phyloP scores from a whole-genome alignment of 2,329 filamentous ascomycete species.

The Cadophora luteo-olivacea region DNA sequence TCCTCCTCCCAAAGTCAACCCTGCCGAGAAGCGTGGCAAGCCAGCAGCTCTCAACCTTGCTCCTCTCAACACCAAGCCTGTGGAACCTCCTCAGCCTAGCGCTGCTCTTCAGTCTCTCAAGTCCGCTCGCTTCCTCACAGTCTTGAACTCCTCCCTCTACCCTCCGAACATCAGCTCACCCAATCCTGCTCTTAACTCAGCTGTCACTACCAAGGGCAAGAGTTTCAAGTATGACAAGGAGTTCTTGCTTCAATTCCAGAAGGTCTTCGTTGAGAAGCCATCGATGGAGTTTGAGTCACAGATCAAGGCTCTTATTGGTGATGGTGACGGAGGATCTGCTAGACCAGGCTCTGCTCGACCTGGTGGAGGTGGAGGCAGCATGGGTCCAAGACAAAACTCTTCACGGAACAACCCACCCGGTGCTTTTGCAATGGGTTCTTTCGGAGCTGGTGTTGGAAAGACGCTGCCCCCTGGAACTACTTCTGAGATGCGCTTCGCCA shows the following conservation, averaged over 20 bases:
- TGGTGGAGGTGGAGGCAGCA: conserved; percentile 49
- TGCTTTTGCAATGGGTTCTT: conserved; percentile 73
- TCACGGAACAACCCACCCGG: conserved; percentile 57
- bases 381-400: conserved; percentile 57
- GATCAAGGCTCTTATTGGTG: conserved; percentile 86
- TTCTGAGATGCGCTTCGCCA: conserved; percentile 76
- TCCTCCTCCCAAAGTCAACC: conserved; percentile 59
- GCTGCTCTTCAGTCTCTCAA: conserved; percentile 93
- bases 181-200: conserved; percentile 87
- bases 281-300: conserved; percentile 92
- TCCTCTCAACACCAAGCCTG: conserved; percentile 78
- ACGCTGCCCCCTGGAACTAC: conserved; percentile 78
- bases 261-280: conserved; percentile 95
- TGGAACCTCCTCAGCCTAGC: conserved; percentile 92
- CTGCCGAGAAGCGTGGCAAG: conserved; percentile 72
- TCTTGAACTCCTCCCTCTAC: conserved; percentile 81
- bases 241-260: conserved; percentile 96
- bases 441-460: conserved; percentile 60
- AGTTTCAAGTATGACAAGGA: conserved; percentile 94
- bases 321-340: conserved; percentile 68
- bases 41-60: conserved; percentile 88
- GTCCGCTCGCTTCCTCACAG: conserved; percentile 85
- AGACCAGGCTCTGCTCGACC: conserved; percentile 69
- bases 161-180: conserved; percentile 85
- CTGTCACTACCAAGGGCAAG: conserved; percentile 78